These are phyloP conservation scores for Vitis vinifera DNA, from an alignment of 164 flowering plant genomes.

Conservation along the genomic window DNA sequence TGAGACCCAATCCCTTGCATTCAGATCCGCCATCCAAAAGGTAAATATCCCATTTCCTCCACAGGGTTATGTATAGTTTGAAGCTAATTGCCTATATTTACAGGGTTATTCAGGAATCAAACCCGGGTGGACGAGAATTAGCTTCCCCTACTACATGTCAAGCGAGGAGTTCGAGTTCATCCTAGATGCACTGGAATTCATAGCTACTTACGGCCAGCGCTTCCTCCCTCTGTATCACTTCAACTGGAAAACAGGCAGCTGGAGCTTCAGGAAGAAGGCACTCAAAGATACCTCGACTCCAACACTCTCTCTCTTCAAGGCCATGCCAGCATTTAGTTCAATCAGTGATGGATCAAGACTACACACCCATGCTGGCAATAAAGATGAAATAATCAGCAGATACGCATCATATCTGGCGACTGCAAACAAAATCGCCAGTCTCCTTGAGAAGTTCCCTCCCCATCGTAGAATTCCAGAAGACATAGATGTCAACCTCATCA, in stretches of 20 bases:
- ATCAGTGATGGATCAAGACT: not conserved
- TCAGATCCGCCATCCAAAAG: constrained; percentile 53
- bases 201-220: constrained; percentile 65
- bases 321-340: constrained; percentile 2
- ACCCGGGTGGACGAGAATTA: constrained; percentile 91
- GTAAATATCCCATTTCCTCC: constrained; percentile 22
- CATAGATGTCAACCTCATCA: constrained; percentile 36
- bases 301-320: constrained; percentile 3
- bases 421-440: constrained; percentile 41
- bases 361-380: not conserved
- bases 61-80: too few relatives aligned
- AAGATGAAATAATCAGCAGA: constrained; percentile 10
- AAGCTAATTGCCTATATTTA: not conserved
- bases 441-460: constrained; percentile 55
- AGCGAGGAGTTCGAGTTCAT: constrained; percentile 70
- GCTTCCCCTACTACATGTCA: constrained; percentile 82
- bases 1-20: constrained; percentile 36
- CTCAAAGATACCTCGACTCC: constrained; percentile 14
- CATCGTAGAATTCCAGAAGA: constrained; percentile 38
- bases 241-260: constrained; percentile 60
- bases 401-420: constrained; percentile 41
- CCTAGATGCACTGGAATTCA: constrained; percentile 64
- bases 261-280: constrained; percentile 47
- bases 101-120: constrained; percentile 77
- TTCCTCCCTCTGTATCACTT: constrained; percentile 71